Conservation (phyloP, 192 early-diverging fungal genomes). For the Coemansia sp. region DNA sequence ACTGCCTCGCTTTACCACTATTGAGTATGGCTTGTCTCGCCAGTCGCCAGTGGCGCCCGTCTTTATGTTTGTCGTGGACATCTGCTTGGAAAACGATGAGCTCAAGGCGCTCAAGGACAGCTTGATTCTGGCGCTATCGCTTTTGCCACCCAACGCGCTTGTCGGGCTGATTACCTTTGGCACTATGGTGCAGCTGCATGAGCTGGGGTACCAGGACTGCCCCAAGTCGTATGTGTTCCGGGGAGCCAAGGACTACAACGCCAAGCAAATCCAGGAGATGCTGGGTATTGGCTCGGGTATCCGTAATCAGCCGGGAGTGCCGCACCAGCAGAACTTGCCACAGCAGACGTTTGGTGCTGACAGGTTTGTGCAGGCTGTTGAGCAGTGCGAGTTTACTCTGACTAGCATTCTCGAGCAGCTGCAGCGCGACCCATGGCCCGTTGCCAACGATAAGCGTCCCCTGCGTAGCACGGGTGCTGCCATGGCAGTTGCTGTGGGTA, state of each 20-base stretch:
- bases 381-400: constrained; percentile 95
- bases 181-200: constrained; percentile 98
- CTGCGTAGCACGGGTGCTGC: constrained; percentile 95
- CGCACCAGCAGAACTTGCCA: constrained; percentile 27
- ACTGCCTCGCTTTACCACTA: constrained; percentile 86
- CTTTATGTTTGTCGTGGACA: constrained; percentile 96
- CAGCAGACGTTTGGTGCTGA: constrained; percentile 51
- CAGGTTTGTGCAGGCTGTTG: constrained; percentile 87
- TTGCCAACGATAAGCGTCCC: constrained; percentile 83
- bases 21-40: constrained; percentile 91
- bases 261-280: constrained; percentile 97
- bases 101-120: constrained; percentile 95
- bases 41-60: constrained; percentile 87
- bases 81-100: constrained; percentile 93
- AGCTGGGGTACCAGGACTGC: constrained; percentile 92
- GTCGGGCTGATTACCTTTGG: constrained; percentile 97
- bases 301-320: constrained; percentile 42
- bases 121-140: constrained; percentile 82
- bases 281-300: constrained; percentile 69
- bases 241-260: constrained; percentile 92
- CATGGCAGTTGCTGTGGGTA: constrained; percentile 83
- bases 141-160: constrained; percentile 87
- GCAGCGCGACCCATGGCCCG: constrained; percentile 97
- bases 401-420: constrained; percentile 94
- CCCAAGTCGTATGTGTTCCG: constrained; percentile 98